Conservation (phyloP, 768 basidiomycete genomes). For the Boletus tomentosulus region DNA sequence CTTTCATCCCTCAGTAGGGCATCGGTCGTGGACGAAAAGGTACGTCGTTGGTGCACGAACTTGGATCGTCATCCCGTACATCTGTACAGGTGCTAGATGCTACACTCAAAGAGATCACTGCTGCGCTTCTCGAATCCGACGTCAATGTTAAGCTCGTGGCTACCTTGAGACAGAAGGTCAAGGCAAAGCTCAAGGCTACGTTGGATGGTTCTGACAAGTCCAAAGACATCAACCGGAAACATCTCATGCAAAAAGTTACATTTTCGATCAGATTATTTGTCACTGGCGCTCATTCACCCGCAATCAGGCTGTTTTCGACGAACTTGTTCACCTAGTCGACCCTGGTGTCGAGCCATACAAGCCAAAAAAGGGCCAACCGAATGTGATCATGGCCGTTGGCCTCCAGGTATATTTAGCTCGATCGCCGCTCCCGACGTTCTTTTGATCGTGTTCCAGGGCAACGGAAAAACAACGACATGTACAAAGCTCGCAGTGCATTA, state of each 20-base stretch:
- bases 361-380: slow-evolving; percentile 90
- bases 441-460: slow-evolving; percentile 55
- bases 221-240: slow-evolving; percentile 78
- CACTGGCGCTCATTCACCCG: slow-evolving; percentile 9
- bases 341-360: slow-evolving; percentile 95
- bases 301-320: slow-evolving; percentile 88
- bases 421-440: not conserved
- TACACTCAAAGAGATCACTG: slow-evolving; percentile 90
- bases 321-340: slow-evolving; percentile 91
- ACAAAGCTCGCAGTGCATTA: slow-evolving; percentile 98
- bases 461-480: slow-evolving; percentile 98
- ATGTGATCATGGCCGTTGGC: slow-evolving; percentile 97
- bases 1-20: slow-evolving; percentile 85
- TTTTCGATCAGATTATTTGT: not conserved
- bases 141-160: slow-evolving; percentile 98
- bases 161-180: slow-evolving; percentile 82
- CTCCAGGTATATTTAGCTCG: slow-evolving; percentile 61
- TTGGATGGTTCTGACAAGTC: slow-evolving; percentile 70
- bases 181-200: slow-evolving; percentile 80
- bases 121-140: slow-evolving; percentile 92
- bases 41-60: slow-evolving; percentile 26
- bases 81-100: slow-evolving; percentile 79
- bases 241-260: slow-evolving; percentile 84
- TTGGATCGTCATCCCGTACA: slow-evolving; percentile 2
- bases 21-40: slow-evolving; percentile 89